These are phyloP conservation scores for Saccharomyces hybrid DNA, from an alignment of 1,139 yeast genomes.

Conservation along the genomic window DNA sequence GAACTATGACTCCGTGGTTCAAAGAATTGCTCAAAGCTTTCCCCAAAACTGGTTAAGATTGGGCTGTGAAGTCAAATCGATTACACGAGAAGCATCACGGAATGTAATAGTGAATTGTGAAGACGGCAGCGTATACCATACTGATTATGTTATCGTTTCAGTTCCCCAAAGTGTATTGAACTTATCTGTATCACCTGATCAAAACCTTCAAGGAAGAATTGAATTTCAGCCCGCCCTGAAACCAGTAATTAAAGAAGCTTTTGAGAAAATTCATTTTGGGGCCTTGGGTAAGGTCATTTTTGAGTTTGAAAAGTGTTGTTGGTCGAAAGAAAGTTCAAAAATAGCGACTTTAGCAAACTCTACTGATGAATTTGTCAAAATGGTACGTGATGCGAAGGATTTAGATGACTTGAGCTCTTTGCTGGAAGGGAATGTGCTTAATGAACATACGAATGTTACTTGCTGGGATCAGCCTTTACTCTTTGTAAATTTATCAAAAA, in stretches of 20 bases:
- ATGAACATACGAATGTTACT: slow-evolving; percentile 5
- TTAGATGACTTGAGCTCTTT: slow-evolving; percentile 9
- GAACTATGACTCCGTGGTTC: slow-evolving; percentile 45
- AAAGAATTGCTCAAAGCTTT: slow-evolving; percentile 38
- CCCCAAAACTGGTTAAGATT: slow-evolving; percentile 39
- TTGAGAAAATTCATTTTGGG: slow-evolving; percentile 53
- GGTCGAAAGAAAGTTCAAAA: slow-evolving; percentile 41
- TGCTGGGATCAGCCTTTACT: slow-evolving; percentile 47
- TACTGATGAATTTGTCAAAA: slow-evolving; percentile 11
- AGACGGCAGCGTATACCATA: slow-evolving; percentile 24
- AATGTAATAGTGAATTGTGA: slow-evolving; percentile 29
- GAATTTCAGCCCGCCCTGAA: slow-evolving; percentile 60
- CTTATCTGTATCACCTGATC: slow-evolving; percentile 20
- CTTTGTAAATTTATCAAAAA: slow-evolving; percentile 39
- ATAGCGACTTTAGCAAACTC: slow-evolving; percentile 20
- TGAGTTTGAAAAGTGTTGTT: slow-evolving; percentile 61
- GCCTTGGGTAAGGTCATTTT: slow-evolving; percentile 71
- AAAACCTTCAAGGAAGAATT: slow-evolving; percentile 38
- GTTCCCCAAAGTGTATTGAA: slow-evolving; percentile 66
- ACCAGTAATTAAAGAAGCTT: slow-evolving; percentile 36
- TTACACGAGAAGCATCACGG: slow-evolving; percentile 29
- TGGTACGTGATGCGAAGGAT: slow-evolving; percentile 13
- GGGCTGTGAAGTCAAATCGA: slow-evolving; percentile 40
- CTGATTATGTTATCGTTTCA: slow-evolving; percentile 55
- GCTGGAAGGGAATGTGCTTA: neutral